phyloP scores from a whole-genome alignment of 306 rosid species.

The Vicia villosa region DNA sequence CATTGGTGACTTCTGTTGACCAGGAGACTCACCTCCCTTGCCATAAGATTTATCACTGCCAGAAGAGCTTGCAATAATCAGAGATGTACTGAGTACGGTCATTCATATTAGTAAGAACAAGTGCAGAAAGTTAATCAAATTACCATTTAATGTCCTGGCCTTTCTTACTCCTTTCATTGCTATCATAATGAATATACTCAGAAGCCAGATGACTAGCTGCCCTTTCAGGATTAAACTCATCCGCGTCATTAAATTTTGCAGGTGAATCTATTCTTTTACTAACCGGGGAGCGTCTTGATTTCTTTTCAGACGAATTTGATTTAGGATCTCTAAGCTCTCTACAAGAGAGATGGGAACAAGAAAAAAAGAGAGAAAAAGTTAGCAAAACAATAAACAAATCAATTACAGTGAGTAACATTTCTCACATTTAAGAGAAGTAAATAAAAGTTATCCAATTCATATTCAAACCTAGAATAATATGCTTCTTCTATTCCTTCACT shows the following conservation, averaged over 20 bases:
- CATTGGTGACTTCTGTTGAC: slow-evolving; percentile 48
- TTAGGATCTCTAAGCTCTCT: slow-evolving; percentile 54
- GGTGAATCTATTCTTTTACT: slow-evolving; percentile 50
- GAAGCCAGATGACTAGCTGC: slow-evolving; percentile 36
- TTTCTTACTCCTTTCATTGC: slow-evolving; percentile 44
- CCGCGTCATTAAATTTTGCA: slow-evolving; percentile 45
- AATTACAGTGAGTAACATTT: slow-evolving; percentile 13
- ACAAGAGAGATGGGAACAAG: slow-evolving; percentile 22
- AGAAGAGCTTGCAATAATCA: slow-evolving; percentile 38
- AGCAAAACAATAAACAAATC: slow-evolving; percentile 22
- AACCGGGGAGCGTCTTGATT: slow-evolving; percentile 45
- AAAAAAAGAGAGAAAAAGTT: slow-evolving; percentile 13
- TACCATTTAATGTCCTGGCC: slow-evolving; percentile 55
- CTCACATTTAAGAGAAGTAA: slow-evolving; percentile 8
- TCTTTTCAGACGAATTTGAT: slow-evolving; percentile 48
- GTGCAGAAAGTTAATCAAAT: slow-evolving; percentile 31
- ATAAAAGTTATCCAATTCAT: slow-evolving; percentile 16
- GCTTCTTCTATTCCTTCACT: slow-evolving; percentile 57
- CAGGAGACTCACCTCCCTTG: slow-evolving; percentile 46
- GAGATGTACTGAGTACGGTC: slow-evolving; percentile 21
- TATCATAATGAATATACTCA: slow-evolving; percentile 42
- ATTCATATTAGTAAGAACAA: slow-evolving; percentile 28
- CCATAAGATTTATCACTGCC: slow-evolving; percentile 56
- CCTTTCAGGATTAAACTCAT: slow-evolving; percentile 55
- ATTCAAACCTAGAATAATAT: slow-evolving; percentile 46